Percentiles rank a stretch among this genome's conserved stretches.
phyloP scores from a whole-genome alignment of 1,139 yeast genomes.

The Arxiozyma bovina region DNA sequence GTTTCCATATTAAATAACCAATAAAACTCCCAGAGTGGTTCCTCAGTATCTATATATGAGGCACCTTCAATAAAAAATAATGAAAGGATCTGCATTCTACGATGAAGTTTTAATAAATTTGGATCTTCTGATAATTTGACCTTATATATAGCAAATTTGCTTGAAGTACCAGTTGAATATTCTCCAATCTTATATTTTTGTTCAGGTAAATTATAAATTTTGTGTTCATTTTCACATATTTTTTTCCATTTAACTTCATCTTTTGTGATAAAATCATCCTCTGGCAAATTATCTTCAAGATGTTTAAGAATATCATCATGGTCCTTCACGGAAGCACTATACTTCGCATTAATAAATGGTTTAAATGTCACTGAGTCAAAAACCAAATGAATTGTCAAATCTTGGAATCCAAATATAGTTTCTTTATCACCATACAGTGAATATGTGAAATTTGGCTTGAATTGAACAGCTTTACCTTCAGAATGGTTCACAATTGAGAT shows the following conservation, averaged over 20 bases:
- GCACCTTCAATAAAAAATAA: constrained; percentile 90
- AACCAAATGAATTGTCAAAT: constrained; percentile 45
- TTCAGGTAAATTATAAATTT: constrained; percentile 18
- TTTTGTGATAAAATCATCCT: constrained; percentile 44
- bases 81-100: constrained; percentile 69
- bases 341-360: constrained; percentile 52
- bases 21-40: constrained; percentile 62
- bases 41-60: constrained; percentile 78
- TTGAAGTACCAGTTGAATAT: constrained; percentile 26
- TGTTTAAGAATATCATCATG: constrained; percentile 38
- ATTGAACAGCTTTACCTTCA: constrained; percentile 46
- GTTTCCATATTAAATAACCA: constrained; percentile 29
- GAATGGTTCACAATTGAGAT: constrained; percentile 47
- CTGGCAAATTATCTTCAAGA: constrained; percentile 51
- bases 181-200: constrained; percentile 12
- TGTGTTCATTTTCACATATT: constrained; percentile 41
- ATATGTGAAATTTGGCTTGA: constrained; percentile 75
- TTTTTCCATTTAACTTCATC: constrained; percentile 65
- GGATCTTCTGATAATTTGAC: constrained; percentile 23
- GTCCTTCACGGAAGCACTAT: constrained; percentile 42
- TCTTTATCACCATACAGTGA: constrained; percentile 92
- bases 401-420: constrained; percentile 75
- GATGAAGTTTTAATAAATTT: constrained; percentile 41
- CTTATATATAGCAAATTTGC: constrained; percentile 32
- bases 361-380: constrained; percentile 48